These are phyloP conservation scores for Xylariomycetidae sp. DNA, from an alignment of 2,329 filamentous ascomycete genomes.

Conservation along the genomic window DNA sequence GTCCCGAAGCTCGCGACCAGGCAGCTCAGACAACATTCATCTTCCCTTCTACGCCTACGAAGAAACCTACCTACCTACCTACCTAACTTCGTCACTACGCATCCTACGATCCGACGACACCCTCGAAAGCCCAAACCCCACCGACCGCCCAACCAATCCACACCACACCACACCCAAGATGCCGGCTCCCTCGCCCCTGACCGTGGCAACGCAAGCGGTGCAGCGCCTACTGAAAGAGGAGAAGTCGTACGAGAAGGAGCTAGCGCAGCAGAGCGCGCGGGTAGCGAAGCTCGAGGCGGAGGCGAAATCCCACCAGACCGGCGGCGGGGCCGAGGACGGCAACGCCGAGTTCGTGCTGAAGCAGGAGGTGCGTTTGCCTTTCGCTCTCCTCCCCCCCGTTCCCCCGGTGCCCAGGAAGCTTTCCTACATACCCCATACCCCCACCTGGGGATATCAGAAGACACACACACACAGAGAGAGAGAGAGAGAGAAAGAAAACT, in stretches of 20 bases:
- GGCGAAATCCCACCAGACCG: slow-evolving; percentile 30
- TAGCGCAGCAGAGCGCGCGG: slow-evolving; percentile 65
- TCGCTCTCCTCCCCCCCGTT: slow-evolving; percentile 2
- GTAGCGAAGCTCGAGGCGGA: slow-evolving; percentile 63
- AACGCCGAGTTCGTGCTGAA: slow-evolving; percentile 75
- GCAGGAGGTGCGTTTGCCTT: slow-evolving; percentile 64
- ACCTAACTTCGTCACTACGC: too few relatives aligned
- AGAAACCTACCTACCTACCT: too few relatives aligned
- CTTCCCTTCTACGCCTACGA: too few relatives aligned
- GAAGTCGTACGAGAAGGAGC: slow-evolving; percentile 81
- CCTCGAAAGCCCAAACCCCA: too few relatives aligned
- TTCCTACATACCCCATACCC: too few relatives aligned
- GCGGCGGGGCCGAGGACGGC: slow-evolving; percentile 40
- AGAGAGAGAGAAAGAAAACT: too few relatives aligned
- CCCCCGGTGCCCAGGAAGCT: too few relatives aligned
- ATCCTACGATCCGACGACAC: too few relatives aligned
- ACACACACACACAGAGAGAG: too few relatives aligned
- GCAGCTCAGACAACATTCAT: too few relatives aligned
- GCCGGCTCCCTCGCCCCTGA: slow-evolving; percentile 69
- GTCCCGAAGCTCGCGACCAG: too few relatives aligned
- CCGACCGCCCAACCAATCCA: background rate
- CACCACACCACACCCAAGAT: slow-evolving; percentile 39
- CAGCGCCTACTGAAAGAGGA: slow-evolving; percentile 88
- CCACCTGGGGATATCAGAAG: too few relatives aligned
- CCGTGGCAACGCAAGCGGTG: slow-evolving; percentile 74